Percentiles rank a stretch among this genome's conserved stretches.
These are phyloP conservation scores for Trichoderma endophyticum DNA, from an alignment of 2,329 filamentous ascomycete species.

Conservation along the genomic window DNA sequence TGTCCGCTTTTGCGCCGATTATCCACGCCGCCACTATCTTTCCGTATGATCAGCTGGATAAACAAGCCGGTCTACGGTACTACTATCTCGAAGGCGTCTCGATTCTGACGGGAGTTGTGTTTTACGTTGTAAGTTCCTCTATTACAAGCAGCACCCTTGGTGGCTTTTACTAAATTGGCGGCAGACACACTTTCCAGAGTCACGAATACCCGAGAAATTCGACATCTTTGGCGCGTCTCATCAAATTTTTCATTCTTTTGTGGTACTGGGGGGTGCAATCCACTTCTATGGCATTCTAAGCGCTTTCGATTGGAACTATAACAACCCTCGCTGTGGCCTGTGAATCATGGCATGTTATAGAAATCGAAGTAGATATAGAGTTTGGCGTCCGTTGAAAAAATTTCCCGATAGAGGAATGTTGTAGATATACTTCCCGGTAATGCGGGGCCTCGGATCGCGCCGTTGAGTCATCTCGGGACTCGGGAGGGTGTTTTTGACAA, in stretches of 20 bases:
- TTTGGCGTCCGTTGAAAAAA: background rate
- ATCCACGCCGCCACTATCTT: constrained; percentile 38
- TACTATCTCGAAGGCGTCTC: constrained; percentile 37
- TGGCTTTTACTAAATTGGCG: background rate
- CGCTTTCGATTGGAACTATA: background rate
- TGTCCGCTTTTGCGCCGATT: constrained; percentile 39
- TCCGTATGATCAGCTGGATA: constrained; percentile 36
- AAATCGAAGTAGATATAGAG: background rate
- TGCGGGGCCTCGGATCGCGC: background rate
- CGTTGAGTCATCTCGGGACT: background rate
- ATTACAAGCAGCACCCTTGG: background rate
- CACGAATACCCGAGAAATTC: constrained; percentile 39
- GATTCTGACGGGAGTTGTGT: background rate
- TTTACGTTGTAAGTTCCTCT: background rate
- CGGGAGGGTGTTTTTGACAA: background rate
- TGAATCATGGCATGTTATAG: background rate
- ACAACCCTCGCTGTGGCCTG: background rate
- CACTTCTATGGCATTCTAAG: background rate
- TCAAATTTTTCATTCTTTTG: constrained; percentile 45
- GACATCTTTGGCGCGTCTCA: constrained; percentile 46
- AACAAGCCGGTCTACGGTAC: constrained; percentile 40
- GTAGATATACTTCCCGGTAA: background rate
- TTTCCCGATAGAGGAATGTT: too few species aligned
- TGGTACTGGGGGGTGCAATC: constrained; percentile 35
- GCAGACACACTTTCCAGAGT: constrained; percentile 44